Base-by-base conservation (phyloP, 768 basidiomycete species). In the Termitomyces sp. region DNA sequence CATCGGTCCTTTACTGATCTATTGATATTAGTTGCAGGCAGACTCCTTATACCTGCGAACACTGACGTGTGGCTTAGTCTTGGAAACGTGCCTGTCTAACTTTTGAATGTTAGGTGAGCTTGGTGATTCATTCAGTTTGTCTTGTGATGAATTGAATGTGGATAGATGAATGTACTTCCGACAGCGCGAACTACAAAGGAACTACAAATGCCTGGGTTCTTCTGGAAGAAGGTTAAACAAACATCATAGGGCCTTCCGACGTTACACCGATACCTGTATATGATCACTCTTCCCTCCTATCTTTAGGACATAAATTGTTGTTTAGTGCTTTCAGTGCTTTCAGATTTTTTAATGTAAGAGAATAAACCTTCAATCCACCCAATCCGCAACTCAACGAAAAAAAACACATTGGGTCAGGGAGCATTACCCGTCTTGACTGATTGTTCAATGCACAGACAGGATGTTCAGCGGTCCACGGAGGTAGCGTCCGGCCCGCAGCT, bases 101-200 rank as follows among this genome's bases (percentile, higher is more conserved):
- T 30, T 49, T 13, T 31, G 41, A 30, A 18, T 30, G 51, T 39
- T 24, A 18, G 24, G 39, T 31, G 11, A 54, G 53, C 27, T 54
- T 13, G n/a, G 20, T 42, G 2, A 27, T n/a, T 8, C 27, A 15
- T 42, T 42, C 30, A 24, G 6, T 11, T n/a, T 39, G 6, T 11
- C 18, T 53, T 53, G 24, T 58, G 64, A 65, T 51, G 50, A 58
- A 60, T 31, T 51, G 31, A 61, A 58, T 60, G 60, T 61, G 61
- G 64, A 65, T 65, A 54, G 48, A 60, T 56, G 58, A 59, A 57
- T 62, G 30, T 33, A 31, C 36, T 44, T 65, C 66, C 62, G 60
- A 63, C 60, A 65, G 64, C 62, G 62, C 63, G 59, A 65, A 60
- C 42, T 27, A 62, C 67, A 60, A 81, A 79, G 79, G 78, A 8